phyloP scores from a whole-genome alignment of 331 rosid genomes.

The Acacia concinna region DNA sequence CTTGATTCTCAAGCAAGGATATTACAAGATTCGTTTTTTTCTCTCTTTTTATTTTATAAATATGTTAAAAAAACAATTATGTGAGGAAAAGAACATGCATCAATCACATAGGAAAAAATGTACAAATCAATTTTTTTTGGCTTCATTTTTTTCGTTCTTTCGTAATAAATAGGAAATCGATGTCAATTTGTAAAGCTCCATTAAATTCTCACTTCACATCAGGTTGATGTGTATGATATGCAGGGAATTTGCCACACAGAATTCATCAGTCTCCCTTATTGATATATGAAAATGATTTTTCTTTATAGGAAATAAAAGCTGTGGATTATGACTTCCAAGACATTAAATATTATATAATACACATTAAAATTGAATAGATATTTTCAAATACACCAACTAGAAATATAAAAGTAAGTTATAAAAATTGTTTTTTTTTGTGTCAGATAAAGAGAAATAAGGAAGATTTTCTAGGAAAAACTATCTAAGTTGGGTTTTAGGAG shows the following conservation, averaged over 20 bases:
- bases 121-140: background rate
- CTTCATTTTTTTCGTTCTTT: background rate
- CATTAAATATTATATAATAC: background rate
- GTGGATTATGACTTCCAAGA: conserved; percentile 24
- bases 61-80: background rate
- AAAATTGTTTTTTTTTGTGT: too few species aligned
- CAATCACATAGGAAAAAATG: background rate
- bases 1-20: background rate
- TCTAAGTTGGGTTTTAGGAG: background rate
- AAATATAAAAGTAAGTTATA: background rate
- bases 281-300: conserved; percentile 8
- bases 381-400: background rate
- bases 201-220: conserved; percentile 17
- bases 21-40: background rate
- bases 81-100: background rate
- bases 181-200: background rate
- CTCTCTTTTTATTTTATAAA: background rate
- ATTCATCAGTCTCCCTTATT: background rate
- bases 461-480: background rate
- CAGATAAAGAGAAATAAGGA: conserved; percentile 11
- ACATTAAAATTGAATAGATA: background rate
- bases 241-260: conserved; percentile 23
- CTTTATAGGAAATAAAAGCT: background rate
- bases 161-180: background rate
- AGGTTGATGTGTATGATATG: conserved; percentile 16